These are phyloP conservation scores for Eragrostis tef DNA, from an alignment of 202 grass and related monocot genomes.

Conservation along the genomic window DNA sequence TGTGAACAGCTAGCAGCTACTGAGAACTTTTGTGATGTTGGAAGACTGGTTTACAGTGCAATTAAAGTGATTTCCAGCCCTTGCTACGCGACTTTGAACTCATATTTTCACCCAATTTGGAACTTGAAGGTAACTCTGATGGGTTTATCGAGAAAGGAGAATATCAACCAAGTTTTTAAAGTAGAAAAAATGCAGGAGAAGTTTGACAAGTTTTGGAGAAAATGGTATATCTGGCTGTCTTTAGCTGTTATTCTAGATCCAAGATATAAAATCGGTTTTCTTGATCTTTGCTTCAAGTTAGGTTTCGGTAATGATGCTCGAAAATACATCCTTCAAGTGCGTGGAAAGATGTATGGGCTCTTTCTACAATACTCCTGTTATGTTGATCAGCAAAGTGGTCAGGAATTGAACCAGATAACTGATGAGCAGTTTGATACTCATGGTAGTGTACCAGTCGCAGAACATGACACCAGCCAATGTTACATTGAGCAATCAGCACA, in stretches of 20 bases:
- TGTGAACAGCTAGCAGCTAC: not conserved
- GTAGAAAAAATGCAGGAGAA: not conserved
- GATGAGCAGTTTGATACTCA: not conserved
- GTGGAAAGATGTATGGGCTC: slow-evolving; percentile 35
- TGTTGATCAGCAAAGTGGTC: not conserved
- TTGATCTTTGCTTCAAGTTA: not conserved
- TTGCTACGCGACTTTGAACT: slow-evolving; percentile 2
- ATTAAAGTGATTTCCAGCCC: slow-evolving; percentile 8
- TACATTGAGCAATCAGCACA: not conserved
- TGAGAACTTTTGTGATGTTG: slow-evolving; percentile 31
- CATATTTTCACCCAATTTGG: slow-evolving; percentile 38
- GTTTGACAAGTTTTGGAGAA: slow-evolving; percentile 32
- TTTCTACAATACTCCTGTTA: slow-evolving; percentile 12
- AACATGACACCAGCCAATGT: not conserved
- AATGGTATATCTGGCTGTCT: slow-evolving; percentile 41
- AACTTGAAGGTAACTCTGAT: not conserved
- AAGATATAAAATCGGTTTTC: slow-evolving; percentile 35
- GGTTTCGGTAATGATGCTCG: not conserved
- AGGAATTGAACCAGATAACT: not conserved
- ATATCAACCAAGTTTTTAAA: not conserved
- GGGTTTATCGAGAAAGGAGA: not conserved
- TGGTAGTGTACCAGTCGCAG: not conserved
- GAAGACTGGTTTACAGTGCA: slow-evolving; percentile 10
- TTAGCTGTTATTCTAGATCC: slow-evolving; percentile 41
- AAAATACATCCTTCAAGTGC: slow-evolving; percentile 29